Conservation (phyloP, 1,284 basidiomycete genomes). For the Heterobasidion annosum region DNA sequence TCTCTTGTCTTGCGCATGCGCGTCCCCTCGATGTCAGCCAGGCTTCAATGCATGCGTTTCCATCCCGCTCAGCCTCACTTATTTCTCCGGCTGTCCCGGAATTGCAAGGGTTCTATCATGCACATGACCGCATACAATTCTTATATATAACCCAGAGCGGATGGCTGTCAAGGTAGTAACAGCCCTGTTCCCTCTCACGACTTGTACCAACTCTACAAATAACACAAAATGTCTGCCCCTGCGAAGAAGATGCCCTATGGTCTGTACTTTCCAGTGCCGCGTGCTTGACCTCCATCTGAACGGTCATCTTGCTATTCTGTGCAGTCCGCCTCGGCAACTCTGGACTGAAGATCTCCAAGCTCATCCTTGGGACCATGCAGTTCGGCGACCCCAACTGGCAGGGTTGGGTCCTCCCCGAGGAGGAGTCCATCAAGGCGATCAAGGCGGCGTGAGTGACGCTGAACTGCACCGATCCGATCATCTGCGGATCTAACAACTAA, state of each 20-base stretch:
- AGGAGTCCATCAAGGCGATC: constrained; percentile 24
- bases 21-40: neutral
- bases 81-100: neutral
- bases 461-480: too few relatives aligned
- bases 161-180: too few relatives aligned
- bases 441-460: constrained; percentile 23
- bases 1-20: neutral
- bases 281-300: too few relatives aligned
- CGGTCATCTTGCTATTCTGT: neutral
- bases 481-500: neutral
- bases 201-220: neutral
- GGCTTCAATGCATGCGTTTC: neutral
- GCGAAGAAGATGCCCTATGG: constrained; percentile 3
- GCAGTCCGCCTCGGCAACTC: constrained; percentile 29
- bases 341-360: constrained; percentile 30
- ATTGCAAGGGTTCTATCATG: neutral
- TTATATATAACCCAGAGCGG: too few relatives aligned
- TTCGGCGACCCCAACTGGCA: constrained; percentile 24
- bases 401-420: constrained; percentile 27
- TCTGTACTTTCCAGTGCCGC: neutral
- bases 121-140: neutral
- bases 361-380: constrained; percentile 28
- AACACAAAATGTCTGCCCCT: neutral
- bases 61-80: neutral
- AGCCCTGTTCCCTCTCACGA: too few relatives aligned